Evolutionary conservation across 345 rosid genomes (phyloP), one percentile per base, ranked within the genome.

Genomic region (Populus alba): DNA sequence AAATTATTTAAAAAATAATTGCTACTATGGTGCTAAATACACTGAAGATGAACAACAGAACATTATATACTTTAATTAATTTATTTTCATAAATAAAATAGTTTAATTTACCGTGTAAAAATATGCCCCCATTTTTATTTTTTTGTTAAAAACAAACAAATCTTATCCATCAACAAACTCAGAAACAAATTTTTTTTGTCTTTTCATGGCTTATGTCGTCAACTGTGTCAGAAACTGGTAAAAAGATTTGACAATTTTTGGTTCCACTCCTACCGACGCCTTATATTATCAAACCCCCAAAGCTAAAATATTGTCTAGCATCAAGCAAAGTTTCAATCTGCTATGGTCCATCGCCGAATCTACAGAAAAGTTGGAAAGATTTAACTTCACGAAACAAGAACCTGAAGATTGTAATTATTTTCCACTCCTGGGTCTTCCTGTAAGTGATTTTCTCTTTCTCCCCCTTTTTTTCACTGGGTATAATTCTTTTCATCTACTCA

Each of bases 401-500:
- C 45, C 3, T 1, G 7, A 6, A 17, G 41, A 25, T 47, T 45
- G 2, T 27, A 5, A 17, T 33, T 33, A 23, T 31, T 71, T 73
- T 33, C 70, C 68, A 31, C 15, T 49, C 68, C 31, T 51, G 33
- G 73, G 25, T 68, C 68, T 72, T 67, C 68, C 65, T 67, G 80
- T 81, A 59, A 81, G 83, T 72, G 45, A 63, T 69, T 51, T 55
- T 20, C n/a, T 18, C 57, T 51, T 51, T 20, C 15, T 8, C 8
- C 20, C 22, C 2, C 0, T 8, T 31, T 11, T 37, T 18, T 35
- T 53, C 7, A 7, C 6, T 8, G 37, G n/a, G 33, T 41, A 25
- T 23, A 41, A 10, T 41, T 41, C 45, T 41, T 41, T 41, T 41
- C 3, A 41, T 41, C 45, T 41, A 9, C 45, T 41, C 13, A 41